Evolutionary conservation across 2,329 filamentous ascomycete species (phyloP), one percentile per base, ranked within the genome.

Genomic region (Aspergillus latus): DNA sequence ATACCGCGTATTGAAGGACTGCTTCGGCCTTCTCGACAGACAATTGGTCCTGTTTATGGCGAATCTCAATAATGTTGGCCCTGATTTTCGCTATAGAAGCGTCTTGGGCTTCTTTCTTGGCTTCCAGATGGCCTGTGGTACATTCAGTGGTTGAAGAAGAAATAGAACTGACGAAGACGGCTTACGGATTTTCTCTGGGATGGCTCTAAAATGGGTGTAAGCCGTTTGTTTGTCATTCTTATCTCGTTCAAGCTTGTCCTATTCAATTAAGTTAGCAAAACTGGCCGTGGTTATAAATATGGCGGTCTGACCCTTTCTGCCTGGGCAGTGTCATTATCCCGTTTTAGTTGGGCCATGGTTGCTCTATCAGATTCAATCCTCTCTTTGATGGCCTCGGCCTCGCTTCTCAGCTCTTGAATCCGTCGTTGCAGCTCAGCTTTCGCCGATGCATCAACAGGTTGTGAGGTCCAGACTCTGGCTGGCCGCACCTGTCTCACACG

Each of bases 381-480:
- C 28, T 65, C 59, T 32, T 68, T 49, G 13, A 72, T 55, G 21
- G 69, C 67, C 15, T 64, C 62, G 30, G 85, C 65, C 7, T 78
- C 71, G 1, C 73, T 64, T 52, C 76, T 77, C 59, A 78, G 71
- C 1, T 76, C 66, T 2, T 64, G 63, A 4, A 82, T 73, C 9
- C 78, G 80, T 13, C 78, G 77, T 57, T 84, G 78, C 13, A 94
- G 70, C 50, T 85, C 81, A 11, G 76, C 72, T 69, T 88, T 90
- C 36, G 77, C 64, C 10, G 69, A 68, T 16, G 62, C 58, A 67
- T 96, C 90, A 5, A 92, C 82, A 2, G 89, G 87, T 59, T 90
- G 86, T 44, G 91, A 85, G 0, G 87, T 92, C 86, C 94, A 97
- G 66, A 83, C 84, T 36, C 70, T 77, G 4, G 90, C 90, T 1